phyloP scores from a whole-genome alignment of 805 yeast species.

The Torulaspora indica region DNA sequence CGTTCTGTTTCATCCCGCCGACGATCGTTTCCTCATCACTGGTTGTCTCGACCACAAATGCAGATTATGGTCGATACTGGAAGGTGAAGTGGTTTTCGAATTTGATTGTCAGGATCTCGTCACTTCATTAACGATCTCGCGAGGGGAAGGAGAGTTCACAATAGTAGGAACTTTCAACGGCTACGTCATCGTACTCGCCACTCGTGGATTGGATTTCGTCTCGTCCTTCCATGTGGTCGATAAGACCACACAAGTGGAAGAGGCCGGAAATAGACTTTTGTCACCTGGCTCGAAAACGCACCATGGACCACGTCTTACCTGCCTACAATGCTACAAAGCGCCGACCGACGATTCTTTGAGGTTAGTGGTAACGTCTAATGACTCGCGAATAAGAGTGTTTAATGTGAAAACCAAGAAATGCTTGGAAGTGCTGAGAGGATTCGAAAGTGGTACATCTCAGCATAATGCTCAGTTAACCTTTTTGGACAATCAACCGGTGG shows the following conservation, averaged over 20 bases:
- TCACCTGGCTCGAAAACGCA: slow-evolving; percentile 16
- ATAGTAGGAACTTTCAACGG: slow-evolving; percentile 81
- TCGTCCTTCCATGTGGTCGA: slow-evolving; percentile 46
- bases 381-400: slow-evolving; percentile 68
- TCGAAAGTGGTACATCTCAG: slow-evolving; percentile 64
- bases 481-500: slow-evolving; percentile 26
- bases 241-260: slow-evolving; percentile 26
- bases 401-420: slow-evolving; percentile 50
- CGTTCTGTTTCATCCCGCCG: slow-evolving; percentile 74
- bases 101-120: slow-evolving; percentile 60
- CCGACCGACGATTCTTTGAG: slow-evolving; percentile 34
- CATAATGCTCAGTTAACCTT: slow-evolving; percentile 48
- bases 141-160: slow-evolving; percentile 53
- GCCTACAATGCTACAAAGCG: slow-evolving; percentile 51
- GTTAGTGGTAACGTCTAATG: slow-evolving; percentile 70
- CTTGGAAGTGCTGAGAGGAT: slow-evolving; percentile 69
- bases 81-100: slow-evolving; percentile 56
- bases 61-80: slow-evolving; percentile 82
- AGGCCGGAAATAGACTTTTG: not conserved
- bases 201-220: slow-evolving; percentile 53
- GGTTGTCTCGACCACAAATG: slow-evolving; percentile 75
- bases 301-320: slow-evolving; percentile 64
- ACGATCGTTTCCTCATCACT: slow-evolving; percentile 79
- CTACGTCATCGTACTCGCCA: slow-evolving; percentile 52
- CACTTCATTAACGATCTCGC: slow-evolving; percentile 71